A percentile compares a stretch with the other conserved stretches of the same genome.
phyloP scores from a whole-genome alignment of 169 alveolate species.

The Plasmodium inui region DNA sequence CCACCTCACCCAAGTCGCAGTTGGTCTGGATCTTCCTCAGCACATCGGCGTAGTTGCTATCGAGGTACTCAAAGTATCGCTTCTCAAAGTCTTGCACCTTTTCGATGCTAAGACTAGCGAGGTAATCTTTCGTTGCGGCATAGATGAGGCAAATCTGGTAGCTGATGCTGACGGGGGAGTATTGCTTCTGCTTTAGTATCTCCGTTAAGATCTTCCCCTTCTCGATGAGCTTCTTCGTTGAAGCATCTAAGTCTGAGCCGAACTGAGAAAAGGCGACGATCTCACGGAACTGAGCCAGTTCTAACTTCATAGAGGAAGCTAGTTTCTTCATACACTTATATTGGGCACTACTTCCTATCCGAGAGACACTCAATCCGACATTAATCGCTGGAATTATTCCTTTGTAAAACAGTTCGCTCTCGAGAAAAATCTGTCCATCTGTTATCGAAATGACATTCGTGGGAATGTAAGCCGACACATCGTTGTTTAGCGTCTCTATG shows the following conservation, averaged over 20 bases:
- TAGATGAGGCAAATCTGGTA: slow-evolving; percentile 86
- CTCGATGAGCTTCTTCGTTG: slow-evolving; percentile 94
- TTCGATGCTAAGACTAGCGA: slow-evolving; percentile 82
- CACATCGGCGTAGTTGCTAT: slow-evolving; percentile 21
- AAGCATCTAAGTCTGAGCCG: slow-evolving; percentile 97
- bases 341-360: slow-evolving; percentile 98
- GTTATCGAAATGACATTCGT: slow-evolving; percentile 98
- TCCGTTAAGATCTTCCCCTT: slow-evolving; percentile 95
- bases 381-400: slow-evolving; percentile 99
- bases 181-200: slow-evolving; percentile 92
- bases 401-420: slow-evolving; percentile 96
- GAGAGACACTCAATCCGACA: slow-evolving; percentile 97
- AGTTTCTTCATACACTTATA: slow-evolving; percentile 91
- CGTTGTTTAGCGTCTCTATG: slow-evolving; percentile 98
- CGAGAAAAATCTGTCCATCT: slow-evolving; percentile 98
- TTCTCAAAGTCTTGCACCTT: slow-evolving; percentile 81
- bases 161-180: slow-evolving; percentile 87
- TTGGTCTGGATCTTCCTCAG: slow-evolving; percentile 44
- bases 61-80: slow-evolving; percentile 29
- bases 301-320: slow-evolving; percentile 96
- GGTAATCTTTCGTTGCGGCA: slow-evolving; percentile 89
- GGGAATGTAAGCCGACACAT: slow-evolving; percentile 98
- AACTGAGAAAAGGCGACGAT: slow-evolving; percentile 97
- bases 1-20: slow-evolving; percentile 56
- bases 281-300: slow-evolving; percentile 97